Conservation (phyloP, 768 basidiomycete species). For the Boletus tylopilopsis region DNA sequence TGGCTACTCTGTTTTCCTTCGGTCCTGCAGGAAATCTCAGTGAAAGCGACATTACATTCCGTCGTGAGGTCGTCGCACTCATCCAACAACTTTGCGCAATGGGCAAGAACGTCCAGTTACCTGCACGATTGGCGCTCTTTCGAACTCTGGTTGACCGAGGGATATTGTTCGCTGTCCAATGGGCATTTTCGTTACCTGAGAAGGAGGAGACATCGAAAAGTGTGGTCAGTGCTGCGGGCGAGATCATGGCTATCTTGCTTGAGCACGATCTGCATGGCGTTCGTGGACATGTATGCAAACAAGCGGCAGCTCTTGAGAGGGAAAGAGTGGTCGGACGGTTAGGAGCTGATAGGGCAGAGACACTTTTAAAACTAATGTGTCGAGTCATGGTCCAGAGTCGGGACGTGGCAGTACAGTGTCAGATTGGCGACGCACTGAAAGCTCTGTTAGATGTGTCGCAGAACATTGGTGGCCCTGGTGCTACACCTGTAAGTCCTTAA, state of each 20-base stretch:
- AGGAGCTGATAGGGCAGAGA: constrained; percentile 63
- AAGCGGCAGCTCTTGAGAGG: constrained; percentile 66
- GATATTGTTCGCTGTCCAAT: constrained; percentile 86
- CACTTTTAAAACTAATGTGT: constrained; percentile 73
- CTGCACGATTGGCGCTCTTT: constrained; percentile 81
- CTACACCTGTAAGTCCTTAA: constrained; percentile 31
- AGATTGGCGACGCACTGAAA: constrained; percentile 84
- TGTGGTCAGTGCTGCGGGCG: constrained; percentile 81
- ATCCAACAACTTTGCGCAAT: constrained; percentile 91
- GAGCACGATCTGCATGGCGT: constrained; percentile 92
- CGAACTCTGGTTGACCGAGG: constrained; percentile 85
- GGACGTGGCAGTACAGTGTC: constrained; percentile 86
- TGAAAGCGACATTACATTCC: constrained; percentile 52
- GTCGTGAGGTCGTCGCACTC: constrained; percentile 79
- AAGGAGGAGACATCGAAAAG: constrained; percentile 42
- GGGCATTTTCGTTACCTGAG: constrained; percentile 77
- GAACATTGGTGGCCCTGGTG: constrained; percentile 34
- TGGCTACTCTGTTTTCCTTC: constrained; percentile 43
- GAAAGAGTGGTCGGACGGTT: constrained; percentile 55
- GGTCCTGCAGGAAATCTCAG: constrained; percentile 53
- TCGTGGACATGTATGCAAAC: constrained; percentile 79
- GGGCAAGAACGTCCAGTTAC: constrained; percentile 95
- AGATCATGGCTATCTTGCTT: constrained; percentile 77
- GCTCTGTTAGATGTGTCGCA: constrained; percentile 77
- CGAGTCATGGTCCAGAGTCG: constrained; percentile 72